Percentiles rank a stretch among this genome's conserved stretches.
Conservation (phyloP, 108 stramenopile species). For the Hondaea fermentalgiana region DNA sequence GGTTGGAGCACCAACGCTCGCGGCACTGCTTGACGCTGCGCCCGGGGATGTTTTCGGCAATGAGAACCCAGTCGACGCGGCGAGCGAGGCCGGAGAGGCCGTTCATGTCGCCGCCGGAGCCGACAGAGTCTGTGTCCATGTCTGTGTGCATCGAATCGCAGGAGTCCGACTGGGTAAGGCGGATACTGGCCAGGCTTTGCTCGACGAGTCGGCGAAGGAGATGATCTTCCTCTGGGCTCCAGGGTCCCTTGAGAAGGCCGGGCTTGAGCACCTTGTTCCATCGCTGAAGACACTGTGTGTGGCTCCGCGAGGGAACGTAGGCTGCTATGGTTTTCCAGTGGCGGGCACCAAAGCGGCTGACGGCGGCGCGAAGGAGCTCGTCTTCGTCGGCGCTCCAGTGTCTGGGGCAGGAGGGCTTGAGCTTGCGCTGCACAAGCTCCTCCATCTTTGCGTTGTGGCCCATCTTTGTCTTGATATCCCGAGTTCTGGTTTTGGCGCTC, state of each 20-base stretch:
- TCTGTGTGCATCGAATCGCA: neutral
- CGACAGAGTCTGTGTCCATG: neutral
- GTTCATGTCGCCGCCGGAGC: neutral
- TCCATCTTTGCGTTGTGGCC: too few species aligned
- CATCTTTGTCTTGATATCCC: neutral
- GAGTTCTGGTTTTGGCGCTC: neutral
- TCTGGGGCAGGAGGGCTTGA: neutral
- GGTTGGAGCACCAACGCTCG: slow-evolving; percentile 61
- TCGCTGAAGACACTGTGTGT: slow-evolving; percentile 54
- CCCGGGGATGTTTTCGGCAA: slow-evolving; percentile 33
- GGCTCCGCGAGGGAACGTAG: slow-evolving; percentile 30
- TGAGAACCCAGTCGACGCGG: slow-evolving; percentile 23
- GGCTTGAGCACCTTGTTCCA: slow-evolving; percentile 56
- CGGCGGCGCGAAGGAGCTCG: neutral
- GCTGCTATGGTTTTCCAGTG: neutral
- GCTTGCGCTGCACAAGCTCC: neutral
- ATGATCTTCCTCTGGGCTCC: slow-evolving; percentile 50
- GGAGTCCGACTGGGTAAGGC: neutral
- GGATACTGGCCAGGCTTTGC: slow-evolving; percentile 22
- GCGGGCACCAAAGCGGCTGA: neutral
- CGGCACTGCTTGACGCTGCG: slow-evolving; percentile 40
- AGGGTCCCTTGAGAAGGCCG: slow-evolving; percentile 45
- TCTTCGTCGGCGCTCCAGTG: slow-evolving; percentile 30
- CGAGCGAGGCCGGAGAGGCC: neutral
- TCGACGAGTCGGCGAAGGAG: slow-evolving; percentile 27